These are phyloP conservation scores for Drechslerella coelobrocha DNA, from an alignment of 2,329 filamentous ascomycete species.

Conservation along the genomic window DNA sequence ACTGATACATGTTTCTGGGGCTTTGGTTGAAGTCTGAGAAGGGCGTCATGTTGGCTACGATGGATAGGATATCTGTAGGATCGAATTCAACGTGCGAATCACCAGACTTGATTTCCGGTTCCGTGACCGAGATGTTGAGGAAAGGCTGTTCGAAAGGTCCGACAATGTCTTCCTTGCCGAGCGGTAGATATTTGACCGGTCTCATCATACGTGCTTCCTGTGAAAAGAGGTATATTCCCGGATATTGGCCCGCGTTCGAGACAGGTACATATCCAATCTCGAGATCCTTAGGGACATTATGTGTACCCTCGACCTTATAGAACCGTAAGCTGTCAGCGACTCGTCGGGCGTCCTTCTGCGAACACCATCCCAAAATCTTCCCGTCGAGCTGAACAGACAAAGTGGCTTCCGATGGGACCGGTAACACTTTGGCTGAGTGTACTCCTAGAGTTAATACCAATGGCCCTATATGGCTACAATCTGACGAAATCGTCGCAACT, in stretches of 20 bases:
- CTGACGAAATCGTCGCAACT: conserved; percentile 76
- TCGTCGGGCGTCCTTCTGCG: conserved; percentile 77
- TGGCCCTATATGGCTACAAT: conserved; percentile 76
- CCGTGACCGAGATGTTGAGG: conserved; percentile 95
- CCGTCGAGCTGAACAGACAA: conserved; percentile 91
- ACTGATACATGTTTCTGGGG: conserved; percentile 98
- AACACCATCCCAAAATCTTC: conserved; percentile 86
- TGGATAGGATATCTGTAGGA: conserved; percentile 95
- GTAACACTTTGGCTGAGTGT: conserved; percentile 68
- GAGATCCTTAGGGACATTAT: conserved; percentile 79
- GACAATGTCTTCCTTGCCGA: conserved; percentile 84
- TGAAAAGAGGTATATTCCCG: conserved; percentile 92
- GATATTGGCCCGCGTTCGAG: conserved; percentile 91
- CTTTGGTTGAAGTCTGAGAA: conserved; percentile 99
- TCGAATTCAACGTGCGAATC: conserved; percentile 91
- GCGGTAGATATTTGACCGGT: conserved; percentile 87
- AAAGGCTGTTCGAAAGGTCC: conserved; percentile 96
- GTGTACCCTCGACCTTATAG: conserved; percentile 91
- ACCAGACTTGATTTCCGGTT: conserved; percentile 83
- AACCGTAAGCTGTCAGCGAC: conserved; percentile 87
- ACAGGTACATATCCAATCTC: conserved; percentile 92
- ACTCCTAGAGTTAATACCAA: conserved; percentile 82
- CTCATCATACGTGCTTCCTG: conserved; percentile 84
- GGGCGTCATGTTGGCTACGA: conserved; percentile 97
- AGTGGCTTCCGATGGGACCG: conserved; percentile 79